Conservation (phyloP, 2,329 filamentous ascomycete genomes). For the Monosporascus sp. region DNA sequence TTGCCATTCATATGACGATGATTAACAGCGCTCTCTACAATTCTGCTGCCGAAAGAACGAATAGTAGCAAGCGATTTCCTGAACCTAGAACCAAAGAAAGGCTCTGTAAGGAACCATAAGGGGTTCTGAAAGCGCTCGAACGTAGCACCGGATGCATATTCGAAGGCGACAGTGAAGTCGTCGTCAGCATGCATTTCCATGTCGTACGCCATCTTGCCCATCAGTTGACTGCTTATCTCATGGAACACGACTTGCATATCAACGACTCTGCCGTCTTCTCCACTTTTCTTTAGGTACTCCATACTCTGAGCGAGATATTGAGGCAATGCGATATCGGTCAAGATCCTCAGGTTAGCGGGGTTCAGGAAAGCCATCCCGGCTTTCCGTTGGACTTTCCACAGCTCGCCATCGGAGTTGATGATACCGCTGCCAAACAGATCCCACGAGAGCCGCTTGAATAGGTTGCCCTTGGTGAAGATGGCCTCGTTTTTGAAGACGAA, state of each 20-base stretch:
- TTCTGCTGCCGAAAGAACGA: slow-evolving; percentile 50
- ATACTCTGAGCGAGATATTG: slow-evolving; percentile 44
- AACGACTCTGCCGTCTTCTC: slow-evolving; percentile 28
- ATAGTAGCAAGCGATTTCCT: slow-evolving; percentile 45
- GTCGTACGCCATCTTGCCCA: slow-evolving; percentile 65
- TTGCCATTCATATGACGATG: slow-evolving; percentile 27
- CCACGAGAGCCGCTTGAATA: slow-evolving; percentile 55
- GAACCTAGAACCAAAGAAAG: slow-evolving; percentile 43
- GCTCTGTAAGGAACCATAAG: slow-evolving; percentile 55
- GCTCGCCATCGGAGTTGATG: slow-evolving; percentile 60
- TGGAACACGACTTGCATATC: slow-evolving; percentile 58
- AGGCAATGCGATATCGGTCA: slow-evolving; percentile 55
- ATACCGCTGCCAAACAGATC: slow-evolving; percentile 63
- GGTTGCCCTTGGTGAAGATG: slow-evolving; percentile 56
- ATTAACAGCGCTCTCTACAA: slow-evolving; percentile 51
- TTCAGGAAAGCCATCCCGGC: slow-evolving; percentile 57
- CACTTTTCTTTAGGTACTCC: slow-evolving; percentile 28
- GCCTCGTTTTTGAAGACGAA: slow-evolving; percentile 58
- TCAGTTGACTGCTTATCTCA: slow-evolving; percentile 60
- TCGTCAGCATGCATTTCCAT: slow-evolving; percentile 63
- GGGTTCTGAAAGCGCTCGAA: slow-evolving; percentile 63
- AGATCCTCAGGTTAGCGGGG: slow-evolving; percentile 48
- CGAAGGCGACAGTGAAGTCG: slow-evolving; percentile 56
- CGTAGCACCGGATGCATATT: slow-evolving; percentile 56
- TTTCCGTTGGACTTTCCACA: slow-evolving; percentile 59